Evolutionary conservation across 1,284 basidiomycete genomes (phyloP), one percentile per base, ranked within the genome.

Genomic region (Psilocybe mexicana): DNA sequence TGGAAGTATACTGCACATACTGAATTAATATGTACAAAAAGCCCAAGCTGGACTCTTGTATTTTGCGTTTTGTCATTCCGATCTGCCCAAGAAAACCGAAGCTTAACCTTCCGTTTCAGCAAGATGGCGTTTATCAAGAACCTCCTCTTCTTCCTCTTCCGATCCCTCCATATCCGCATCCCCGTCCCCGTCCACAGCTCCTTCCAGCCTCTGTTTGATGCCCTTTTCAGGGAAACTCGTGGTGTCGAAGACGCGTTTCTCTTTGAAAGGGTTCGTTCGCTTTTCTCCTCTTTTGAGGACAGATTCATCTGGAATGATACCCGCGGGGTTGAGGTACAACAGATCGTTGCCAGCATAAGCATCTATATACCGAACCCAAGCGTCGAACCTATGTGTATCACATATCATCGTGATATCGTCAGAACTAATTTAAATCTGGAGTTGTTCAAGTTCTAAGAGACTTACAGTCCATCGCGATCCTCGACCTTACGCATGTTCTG

Each of bases 401-500:
- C 18, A 18, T 43, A 36, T 23, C 43, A 26, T 44, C 43, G 10
- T 25, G 6, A n/a, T 38, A 35, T 50, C 30, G 24, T 30, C 18
- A 40, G 38, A 40, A 40, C 6, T 7, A 40, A 40, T 14, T 6
- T 1, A 0, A 40, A 40, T 2, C 38, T 3, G 3, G 7, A 11
- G 0, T 40, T 18, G 18, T 18, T 18, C 18, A 18, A 18, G 1
- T 18, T 18, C 18, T 1, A 33, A 33, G 0, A 48, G n/a, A 81
- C 92, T 65, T 67, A 95, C 92, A 94, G 78, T 59, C 87, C 88
- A 63, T 85, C 80, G 38, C 83, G 83, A 59, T 93, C 87, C 74
- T 99, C 96, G 36, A 92, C 88, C 60, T 81, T 76, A 52, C 93
- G 83, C 86, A 97, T 90, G 59, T 85, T 84, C 62, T 88, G 80